Evolutionary conservation across 2,329 filamentous ascomycete species (phyloP).

Genomic region (Fusarium sp.): DNA sequence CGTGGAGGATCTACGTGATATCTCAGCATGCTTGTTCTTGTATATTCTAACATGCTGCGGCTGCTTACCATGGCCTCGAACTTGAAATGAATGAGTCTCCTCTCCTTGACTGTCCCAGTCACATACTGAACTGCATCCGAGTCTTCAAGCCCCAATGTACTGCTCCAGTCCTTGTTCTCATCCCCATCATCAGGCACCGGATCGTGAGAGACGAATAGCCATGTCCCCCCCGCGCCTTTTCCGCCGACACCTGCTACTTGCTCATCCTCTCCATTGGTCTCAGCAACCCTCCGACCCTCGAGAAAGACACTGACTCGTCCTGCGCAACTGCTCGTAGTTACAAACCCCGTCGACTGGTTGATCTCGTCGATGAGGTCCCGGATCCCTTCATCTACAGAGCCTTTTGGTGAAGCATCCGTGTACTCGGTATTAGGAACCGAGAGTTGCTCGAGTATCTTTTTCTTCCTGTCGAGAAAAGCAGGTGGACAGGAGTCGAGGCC

Average conservation of each 20-base stretch:
- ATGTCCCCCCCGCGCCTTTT: slow-evolving; percentile 85
- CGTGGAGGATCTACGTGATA: slow-evolving; percentile 79
- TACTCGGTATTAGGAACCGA: slow-evolving; percentile 76
- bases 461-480: slow-evolving; percentile 71
- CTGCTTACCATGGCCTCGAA: slow-evolving; percentile 90
- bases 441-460: slow-evolving; percentile 77
- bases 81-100: slow-evolving; percentile 81
- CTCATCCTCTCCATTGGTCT: slow-evolving; percentile 30
- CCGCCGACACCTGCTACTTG: slow-evolving; percentile 75
- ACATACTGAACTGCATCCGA: slow-evolving; percentile 39
- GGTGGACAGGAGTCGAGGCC: slow-evolving; percentile 46
- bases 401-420: slow-evolving; percentile 88
- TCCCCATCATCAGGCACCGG: slow-evolving; percentile 59
- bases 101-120: slow-evolving; percentile 41
- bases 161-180: slow-evolving; percentile 46
- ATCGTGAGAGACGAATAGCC: slow-evolving; percentile 91
- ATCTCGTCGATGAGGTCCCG: slow-evolving; percentile 81
- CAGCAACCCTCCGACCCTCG: slow-evolving; percentile 71
- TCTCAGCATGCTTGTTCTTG: slow-evolving; percentile 36
- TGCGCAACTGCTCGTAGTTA: slow-evolving; percentile 94
- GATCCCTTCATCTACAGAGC: slow-evolving; percentile 83
- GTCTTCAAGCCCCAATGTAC: slow-evolving; percentile 40
- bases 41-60: slow-evolving; percentile 39
- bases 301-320: slow-evolving; percentile 89
- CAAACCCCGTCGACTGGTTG: slow-evolving; percentile 78